Base-by-base conservation (phyloP, 164 flowering plant species). In the Magnolia officinalis region DNA sequence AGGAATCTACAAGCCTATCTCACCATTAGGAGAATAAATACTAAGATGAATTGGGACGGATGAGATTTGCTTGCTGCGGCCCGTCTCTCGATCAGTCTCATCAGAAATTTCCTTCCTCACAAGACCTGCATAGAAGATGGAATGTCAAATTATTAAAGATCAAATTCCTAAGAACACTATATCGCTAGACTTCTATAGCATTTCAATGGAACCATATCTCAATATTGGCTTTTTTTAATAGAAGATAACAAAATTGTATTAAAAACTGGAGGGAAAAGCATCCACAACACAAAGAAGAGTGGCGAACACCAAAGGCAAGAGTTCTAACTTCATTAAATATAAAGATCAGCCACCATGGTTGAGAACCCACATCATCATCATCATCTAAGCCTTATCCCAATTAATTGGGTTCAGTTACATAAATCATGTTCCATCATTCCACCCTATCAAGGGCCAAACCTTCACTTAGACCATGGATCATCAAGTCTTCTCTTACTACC, bases 11-110 rank as follows among this genome's bases (percentile, higher is more conserved):
- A 59, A 10, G 16, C 16, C 0, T 23, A 58, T 73, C 88, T 79
- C 75, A 95, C 98, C 98, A 82, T 91, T 92, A 59, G 98, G 98
- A 68, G 98, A 95, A 82, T 87, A 89, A 59, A 95, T 92, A 77
- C 97, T 93, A 24, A 95, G 95, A 84, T 95, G 96, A 80, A 95
- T 95, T 2, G 98, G 98, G 72, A 93, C 96, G 72, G 86, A 83
- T n/a, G 98, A 95, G 19, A 95, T 92, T 78, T 80, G 86, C 76
- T 91, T 95, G 70, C 77, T 37, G 18, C 94, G 95, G 6, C 98
- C 97, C 1, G 98, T 95, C 88, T 91, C 97, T 83, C 98, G 76
- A 81, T 95, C 98, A 82, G 98, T 95, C 84, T 95, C 98, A 84
- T 95, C 98, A 24, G 89, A 69, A 50, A 93, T 95, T 85, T 93